These are phyloP conservation scores for Pestalotiopsis sp. DNA, from an alignment of 2,329 filamentous ascomycete species.

Conservation along the genomic window DNA sequence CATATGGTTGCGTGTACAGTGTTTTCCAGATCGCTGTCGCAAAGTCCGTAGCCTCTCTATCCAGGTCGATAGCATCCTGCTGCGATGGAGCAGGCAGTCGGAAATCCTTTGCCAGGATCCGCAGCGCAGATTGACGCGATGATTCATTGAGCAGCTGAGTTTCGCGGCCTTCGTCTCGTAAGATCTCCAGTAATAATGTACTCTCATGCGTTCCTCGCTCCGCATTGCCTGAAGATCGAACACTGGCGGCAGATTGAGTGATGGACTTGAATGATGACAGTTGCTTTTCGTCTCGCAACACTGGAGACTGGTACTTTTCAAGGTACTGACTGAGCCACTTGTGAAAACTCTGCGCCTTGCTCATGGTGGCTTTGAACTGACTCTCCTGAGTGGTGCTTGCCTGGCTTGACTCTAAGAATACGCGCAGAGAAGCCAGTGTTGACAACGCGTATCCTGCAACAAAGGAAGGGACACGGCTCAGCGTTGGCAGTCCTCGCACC, in stretches of 20 bases:
- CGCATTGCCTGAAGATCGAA: conserved; percentile 69
- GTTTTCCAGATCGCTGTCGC: conserved; percentile 75
- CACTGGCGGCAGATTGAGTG: conserved; percentile 65
- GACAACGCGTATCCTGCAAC: conserved; percentile 79
- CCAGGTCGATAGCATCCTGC: conserved; percentile 68
- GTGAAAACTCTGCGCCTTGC: conserved; percentile 74
- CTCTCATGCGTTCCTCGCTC: conserved; percentile 73
- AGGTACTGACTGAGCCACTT: conserved; percentile 76
- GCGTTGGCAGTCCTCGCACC: conserved; percentile 62
- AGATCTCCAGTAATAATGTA: conserved; percentile 73
- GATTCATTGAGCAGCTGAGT: conserved; percentile 67
- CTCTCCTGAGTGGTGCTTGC: conserved; percentile 82
- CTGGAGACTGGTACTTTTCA: conserved; percentile 56
- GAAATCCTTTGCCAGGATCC: conserved; percentile 76
- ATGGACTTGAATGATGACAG: conserved; percentile 65
- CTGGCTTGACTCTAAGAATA: conserved; percentile 73
- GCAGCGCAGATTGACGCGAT: conserved; percentile 69
- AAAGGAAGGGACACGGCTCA: conserved; percentile 70
- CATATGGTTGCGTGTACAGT: conserved; percentile 63
- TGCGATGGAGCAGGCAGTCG: conserved; percentile 55
- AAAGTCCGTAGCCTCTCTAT: conserved; percentile 62
- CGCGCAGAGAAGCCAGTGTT: conserved; percentile 73
- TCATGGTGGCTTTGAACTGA: conserved; percentile 76
- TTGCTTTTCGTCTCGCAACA: conserved; percentile 48
- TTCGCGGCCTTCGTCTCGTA: conserved; percentile 68